Conservation (phyloP, 495 filamentous ascomycete species). For the Penicillium goetzii region DNA sequence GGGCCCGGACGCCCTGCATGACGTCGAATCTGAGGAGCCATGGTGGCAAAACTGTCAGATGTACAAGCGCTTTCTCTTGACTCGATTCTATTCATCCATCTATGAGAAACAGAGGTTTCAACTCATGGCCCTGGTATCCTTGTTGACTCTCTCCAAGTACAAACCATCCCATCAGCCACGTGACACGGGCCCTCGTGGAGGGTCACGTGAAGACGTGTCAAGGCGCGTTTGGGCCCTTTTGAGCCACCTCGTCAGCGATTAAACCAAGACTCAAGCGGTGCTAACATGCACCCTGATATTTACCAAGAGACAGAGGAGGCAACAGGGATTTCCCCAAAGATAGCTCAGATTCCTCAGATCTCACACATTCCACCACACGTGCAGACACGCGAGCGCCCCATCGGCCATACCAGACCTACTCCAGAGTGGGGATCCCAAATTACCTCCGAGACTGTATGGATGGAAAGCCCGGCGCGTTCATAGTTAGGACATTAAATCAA, state of each 20-base stretch:
- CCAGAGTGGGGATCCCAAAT: slow-evolving; percentile 23
- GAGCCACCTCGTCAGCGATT: not conserved
- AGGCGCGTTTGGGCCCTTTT: slow-evolving; percentile 17
- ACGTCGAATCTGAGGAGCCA: not conserved
- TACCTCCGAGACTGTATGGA: slow-evolving; percentile 18
- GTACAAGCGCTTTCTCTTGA: not conserved
- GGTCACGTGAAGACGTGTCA: slow-evolving; percentile 28
- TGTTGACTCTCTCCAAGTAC: not conserved
- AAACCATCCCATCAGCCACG: not conserved
- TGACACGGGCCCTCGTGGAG: not conserved
- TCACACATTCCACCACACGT: slow-evolving; percentile 26
- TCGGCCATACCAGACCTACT: slow-evolving; percentile 22
- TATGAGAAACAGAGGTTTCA: not conserved
- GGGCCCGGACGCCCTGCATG: not conserved
- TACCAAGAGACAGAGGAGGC: not conserved
- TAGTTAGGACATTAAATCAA: not conserved
- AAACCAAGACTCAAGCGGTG: not conserved
- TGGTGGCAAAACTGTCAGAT: not conserved
- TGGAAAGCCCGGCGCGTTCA: slow-evolving; percentile 19
- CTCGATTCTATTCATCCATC: not conserved
- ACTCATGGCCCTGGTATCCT: not conserved
- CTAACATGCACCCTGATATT: slow-evolving; percentile 21
- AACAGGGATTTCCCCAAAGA: not conserved
- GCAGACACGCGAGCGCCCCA: slow-evolving; percentile 30
- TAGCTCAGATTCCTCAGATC: slow-evolving; percentile 17